phyloP scores from a whole-genome alignment of 257 asterid species.

The Solanum habrochaites region DNA sequence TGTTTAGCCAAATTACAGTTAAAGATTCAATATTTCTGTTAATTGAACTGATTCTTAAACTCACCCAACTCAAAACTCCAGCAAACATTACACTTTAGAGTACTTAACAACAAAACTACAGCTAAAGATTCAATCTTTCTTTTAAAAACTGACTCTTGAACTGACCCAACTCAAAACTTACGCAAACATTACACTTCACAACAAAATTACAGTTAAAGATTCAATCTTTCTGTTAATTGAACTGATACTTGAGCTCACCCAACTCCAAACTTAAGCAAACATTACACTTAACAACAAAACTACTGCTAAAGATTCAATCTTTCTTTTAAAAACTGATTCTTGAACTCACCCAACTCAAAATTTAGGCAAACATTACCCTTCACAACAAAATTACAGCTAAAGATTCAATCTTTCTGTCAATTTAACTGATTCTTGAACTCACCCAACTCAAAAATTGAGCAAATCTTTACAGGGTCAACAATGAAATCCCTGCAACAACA shows the following conservation, averaged over 20 bases:
- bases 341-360: constrained; percentile 12
- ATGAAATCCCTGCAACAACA: background rate
- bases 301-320: constrained; percentile 1
- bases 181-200: background rate
- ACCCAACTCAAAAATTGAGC: background rate
- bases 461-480: background rate
- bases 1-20: background rate
- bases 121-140: background rate
- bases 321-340: constrained; percentile 1
- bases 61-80: background rate
- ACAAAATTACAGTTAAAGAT: background rate
- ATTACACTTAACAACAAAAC: background rate
- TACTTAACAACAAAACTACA: background rate
- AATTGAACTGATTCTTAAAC: background rate
- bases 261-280: constrained; percentile 13
- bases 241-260: constrained; percentile 1
- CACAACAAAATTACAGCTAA: background rate
- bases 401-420: background rate
- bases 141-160: background rate
- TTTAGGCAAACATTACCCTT: constrained; percentile 2
- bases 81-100: background rate
- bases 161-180: background rate
- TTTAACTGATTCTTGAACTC: background rate
- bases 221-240: constrained; percentile 5
- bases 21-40: background rate